These are phyloP conservation scores for Diversispora epigaea DNA, from an alignment of 192 early-diverging fungal genomes.

Conservation along the genomic window DNA sequence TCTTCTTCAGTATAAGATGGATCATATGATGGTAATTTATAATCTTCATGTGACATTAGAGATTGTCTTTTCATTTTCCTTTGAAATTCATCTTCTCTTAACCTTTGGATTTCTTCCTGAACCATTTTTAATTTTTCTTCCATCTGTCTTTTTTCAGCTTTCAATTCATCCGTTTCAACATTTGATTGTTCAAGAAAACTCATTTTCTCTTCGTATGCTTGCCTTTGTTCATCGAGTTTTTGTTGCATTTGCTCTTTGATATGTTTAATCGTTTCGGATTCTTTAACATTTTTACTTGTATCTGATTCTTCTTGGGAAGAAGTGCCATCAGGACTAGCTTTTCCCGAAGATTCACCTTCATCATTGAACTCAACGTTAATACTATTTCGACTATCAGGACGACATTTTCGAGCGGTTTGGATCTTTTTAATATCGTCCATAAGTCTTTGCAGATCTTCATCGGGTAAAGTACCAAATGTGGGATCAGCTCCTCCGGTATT, in stretches of 20 bases:
- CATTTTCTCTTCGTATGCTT: slow-evolving; percentile 56
- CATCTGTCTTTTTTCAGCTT: slow-evolving; percentile 44
- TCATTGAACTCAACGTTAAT: slow-evolving; percentile 10
- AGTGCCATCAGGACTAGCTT: slow-evolving; percentile 27
- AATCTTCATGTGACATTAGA: slow-evolving; percentile 34
- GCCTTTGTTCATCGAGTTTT: slow-evolving; percentile 51
- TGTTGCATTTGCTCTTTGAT: slow-evolving; percentile 56
- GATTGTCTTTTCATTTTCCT: slow-evolving; percentile 52
- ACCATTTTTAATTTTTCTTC: slow-evolving; percentile 48
- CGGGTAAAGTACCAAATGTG: slow-evolving; percentile 49
- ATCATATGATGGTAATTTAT: slow-evolving; percentile 36
- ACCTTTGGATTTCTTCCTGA: slow-evolving; percentile 51
- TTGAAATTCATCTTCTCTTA: slow-evolving; percentile 53
- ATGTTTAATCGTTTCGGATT: slow-evolving; percentile 35
- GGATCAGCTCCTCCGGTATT: slow-evolving; percentile 29
- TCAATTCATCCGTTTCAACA: slow-evolving; percentile 43
- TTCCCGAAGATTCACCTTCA: slow-evolving; percentile 41
- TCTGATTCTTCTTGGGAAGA: no score
- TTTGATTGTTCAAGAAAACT: slow-evolving; percentile 43
- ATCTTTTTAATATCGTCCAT: slow-evolving; percentile 61
- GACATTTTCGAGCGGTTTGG: slow-evolving; percentile 47
- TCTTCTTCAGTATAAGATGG: slow-evolving; percentile 48
- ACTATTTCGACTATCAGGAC: slow-evolving; percentile 50
- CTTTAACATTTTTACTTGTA: no score
- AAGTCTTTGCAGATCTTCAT: slow-evolving; percentile 56